Evolutionary conservation across 2,329 filamentous ascomycete genomes (phyloP), one percentile per base, ranked within the genome.

Genomic region (Aureobasidium sp.): DNA sequence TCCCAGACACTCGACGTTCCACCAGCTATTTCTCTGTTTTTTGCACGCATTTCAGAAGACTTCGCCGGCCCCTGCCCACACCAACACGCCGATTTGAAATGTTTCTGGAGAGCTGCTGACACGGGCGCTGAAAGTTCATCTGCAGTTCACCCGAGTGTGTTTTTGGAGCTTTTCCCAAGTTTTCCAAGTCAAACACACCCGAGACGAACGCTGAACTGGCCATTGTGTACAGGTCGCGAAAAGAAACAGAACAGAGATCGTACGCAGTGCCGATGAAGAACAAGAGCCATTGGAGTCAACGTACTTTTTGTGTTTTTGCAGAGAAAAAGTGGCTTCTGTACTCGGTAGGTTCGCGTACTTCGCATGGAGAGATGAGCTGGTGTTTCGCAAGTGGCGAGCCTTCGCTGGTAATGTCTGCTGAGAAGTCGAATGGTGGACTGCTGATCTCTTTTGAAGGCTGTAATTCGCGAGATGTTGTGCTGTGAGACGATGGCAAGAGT

Each of bases 371-470:
- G n/a, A 31, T 31, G 45, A 60, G 56, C 56, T 19, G 45, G 31
- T 42, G 45, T 40, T 35, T 22, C 8, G 29, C 15, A 58, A 58
- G 29, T n/a, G 27, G 47, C 17, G 53, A n/a, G 7, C 33, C n/a
- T 12, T 45, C 57, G 57, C 57, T 60, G 57, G 57, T 50, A 15
- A 35, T 49, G 33, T 24, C 17, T 48, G 24, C 24, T 60, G 57
- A 42, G 33, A 59, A 31, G 29, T 17, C 39, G 29, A 15, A 29
- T 45, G 27, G 40, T 22, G 45, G 27, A 50, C 35, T 47, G 35
- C 48, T 60, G 57, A 60, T 60, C 57, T 45, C 57, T 8, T 42
- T 39, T 58, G 11, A 50, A n/a, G 57, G 57, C 54, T 60, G 57
- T 33, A 60, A 50, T 60, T 42, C 33, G 31, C 24, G 17, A 50